Evolutionary conservation across 1,284 basidiomycete species (phyloP).

Genomic region (Marasmius fiardii): DNA sequence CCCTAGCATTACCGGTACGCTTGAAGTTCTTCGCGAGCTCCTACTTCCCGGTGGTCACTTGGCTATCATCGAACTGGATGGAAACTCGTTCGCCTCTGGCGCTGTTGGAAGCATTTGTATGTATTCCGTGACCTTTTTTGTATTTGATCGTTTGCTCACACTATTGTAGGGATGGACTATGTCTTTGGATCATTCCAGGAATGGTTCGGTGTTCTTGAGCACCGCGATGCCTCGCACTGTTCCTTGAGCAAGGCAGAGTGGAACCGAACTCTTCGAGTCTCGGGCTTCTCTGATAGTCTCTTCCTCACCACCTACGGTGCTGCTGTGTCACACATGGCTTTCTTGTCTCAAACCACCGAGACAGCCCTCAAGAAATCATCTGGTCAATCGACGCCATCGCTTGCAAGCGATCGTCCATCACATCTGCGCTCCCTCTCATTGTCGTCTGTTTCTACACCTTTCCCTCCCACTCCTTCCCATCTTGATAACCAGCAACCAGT

Average conservation of each 20-base stretch:
- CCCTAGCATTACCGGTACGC: conserved; percentile 10
- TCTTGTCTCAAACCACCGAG: neutral
- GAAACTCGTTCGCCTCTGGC: neutral
- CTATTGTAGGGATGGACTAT: neutral
- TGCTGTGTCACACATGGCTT: neutral
- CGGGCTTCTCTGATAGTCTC: neutral
- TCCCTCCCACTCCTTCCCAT: neutral
- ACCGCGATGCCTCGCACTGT: neutral
- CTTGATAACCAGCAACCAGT: neutral
- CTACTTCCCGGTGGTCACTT: conserved; percentile 21
- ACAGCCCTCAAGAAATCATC: neutral
- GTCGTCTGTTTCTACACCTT: neutral
- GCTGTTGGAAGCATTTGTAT: neutral
- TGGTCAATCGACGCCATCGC: neutral
- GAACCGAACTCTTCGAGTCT: neutral
- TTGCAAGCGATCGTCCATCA: neutral
- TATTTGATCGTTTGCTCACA: neutral
- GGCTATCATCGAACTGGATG: neutral
- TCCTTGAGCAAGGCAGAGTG: neutral
- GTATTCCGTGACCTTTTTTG: neutral
- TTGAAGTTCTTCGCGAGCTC: conserved; percentile 13
- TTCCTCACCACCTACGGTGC: neutral
- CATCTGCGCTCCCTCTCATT: neutral
- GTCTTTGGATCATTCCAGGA: neutral
- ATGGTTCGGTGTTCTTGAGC: neutral